Percentiles rank a stretch among this genome's conserved stretches.
Evolutionary conservation across 352 stramenopile species (phyloP).

Genomic region (Phytophthora macrochlamydospora): DNA sequence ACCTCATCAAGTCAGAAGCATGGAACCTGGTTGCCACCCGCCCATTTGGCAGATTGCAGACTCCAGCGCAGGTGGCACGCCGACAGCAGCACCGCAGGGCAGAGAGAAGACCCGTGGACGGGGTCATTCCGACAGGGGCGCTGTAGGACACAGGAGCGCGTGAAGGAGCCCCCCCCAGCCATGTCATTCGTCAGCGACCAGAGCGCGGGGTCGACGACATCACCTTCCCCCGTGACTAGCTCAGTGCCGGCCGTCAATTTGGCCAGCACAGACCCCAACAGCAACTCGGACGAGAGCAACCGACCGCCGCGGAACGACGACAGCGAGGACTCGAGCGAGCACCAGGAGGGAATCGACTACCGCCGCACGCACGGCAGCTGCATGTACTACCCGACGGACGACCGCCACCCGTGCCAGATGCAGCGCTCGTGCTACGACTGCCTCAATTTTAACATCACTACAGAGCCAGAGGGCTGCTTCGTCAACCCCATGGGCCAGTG

Average conservation of each 20-base stretch:
- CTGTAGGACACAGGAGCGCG: too few relatives aligned
- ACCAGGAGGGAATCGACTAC: constrained; percentile 13
- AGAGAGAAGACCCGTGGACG: too few relatives aligned
- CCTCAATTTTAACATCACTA: constrained; percentile 49
- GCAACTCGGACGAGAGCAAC: constrained; percentile 15
- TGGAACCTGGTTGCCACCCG: too few relatives aligned
- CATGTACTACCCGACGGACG: constrained; percentile 43
- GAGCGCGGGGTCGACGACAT: constrained; percentile 29
- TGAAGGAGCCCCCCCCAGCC: not conserved
- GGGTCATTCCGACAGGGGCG: not conserved
- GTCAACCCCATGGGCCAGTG: constrained; percentile 34
- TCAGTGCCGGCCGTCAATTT: constrained; percentile 9
- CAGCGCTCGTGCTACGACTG: constrained; percentile 58
- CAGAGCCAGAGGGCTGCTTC: constrained; percentile 43
- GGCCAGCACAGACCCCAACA: constrained; percentile 4
- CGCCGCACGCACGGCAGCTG: constrained; percentile 43
- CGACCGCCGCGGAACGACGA: constrained; percentile 1
- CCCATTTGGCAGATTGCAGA: too few relatives aligned
- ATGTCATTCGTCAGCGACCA: constrained; percentile 33
- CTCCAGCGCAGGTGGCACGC: too few relatives aligned
- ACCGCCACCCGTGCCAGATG: constrained; percentile 41
- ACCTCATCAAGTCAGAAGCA: not conserved
- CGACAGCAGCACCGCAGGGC: too few relatives aligned
- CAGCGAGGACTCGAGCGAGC: constrained; percentile 7
- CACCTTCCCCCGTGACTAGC: constrained; percentile 19